Evolutionary conservation across 2,329 filamentous ascomycete genomes (phyloP).

Genomic region (Talaromyces sp.): DNA sequence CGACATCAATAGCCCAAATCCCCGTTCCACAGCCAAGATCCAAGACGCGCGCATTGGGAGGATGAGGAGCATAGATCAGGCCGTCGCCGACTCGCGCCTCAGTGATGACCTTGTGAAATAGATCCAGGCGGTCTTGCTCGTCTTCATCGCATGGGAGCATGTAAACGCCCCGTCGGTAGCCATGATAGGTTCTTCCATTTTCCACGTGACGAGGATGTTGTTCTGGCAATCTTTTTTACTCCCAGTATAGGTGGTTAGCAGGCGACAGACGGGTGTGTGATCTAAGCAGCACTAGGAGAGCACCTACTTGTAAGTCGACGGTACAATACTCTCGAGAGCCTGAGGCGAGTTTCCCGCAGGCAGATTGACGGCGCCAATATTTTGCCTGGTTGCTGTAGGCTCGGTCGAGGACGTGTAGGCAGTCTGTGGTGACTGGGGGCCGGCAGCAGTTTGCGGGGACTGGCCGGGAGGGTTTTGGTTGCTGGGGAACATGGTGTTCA

Average conservation of each 20-base stretch:
- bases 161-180: conserved; percentile 63
- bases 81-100: conserved; percentile 52
- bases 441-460: neutral
- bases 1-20: conserved; percentile 86
- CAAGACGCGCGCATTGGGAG: conserved; percentile 46
- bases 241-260: neutral
- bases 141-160: conserved; percentile 72
- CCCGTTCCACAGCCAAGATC: conserved; percentile 80
- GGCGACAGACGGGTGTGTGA: neutral
- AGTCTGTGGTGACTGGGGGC: conserved; percentile 4
- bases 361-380: conserved; percentile 1
- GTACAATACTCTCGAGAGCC: neutral
- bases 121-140: conserved; percentile 73
- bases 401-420: conserved; percentile 6
- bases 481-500: conserved; percentile 10
- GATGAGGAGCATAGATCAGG: conserved; percentile 37
- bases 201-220: conserved; percentile 49
- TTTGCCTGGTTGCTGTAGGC: conserved; percentile 1
- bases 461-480: neutral
- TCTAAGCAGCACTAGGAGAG: neutral
- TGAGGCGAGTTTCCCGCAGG: neutral
- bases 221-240: conserved; percentile 24
- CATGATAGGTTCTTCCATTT: conserved; percentile 66
- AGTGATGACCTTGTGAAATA: conserved; percentile 72
- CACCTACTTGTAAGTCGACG: conserved; percentile 11